phyloP scores from a whole-genome alignment of 163 green algal species.

The Scenedesmus sp. region DNA sequence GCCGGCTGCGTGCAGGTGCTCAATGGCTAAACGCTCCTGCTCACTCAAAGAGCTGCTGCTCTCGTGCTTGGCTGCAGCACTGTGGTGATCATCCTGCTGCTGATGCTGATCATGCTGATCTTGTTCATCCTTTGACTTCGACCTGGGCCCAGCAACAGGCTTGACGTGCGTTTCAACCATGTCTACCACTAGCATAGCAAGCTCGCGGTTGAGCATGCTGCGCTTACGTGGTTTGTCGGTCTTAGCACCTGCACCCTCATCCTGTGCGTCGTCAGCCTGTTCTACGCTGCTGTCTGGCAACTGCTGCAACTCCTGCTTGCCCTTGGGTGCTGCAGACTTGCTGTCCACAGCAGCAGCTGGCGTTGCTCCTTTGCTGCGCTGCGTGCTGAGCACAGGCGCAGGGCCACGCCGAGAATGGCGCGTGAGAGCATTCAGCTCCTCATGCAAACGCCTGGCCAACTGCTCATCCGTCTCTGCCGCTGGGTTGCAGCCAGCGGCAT shows the following conservation, averaged over 20 bases:
- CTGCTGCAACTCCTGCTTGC: constrained; percentile 27
- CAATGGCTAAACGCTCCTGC: constrained; percentile 47
- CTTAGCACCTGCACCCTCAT: neutral
- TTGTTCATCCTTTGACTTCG: constrained; percentile 1
- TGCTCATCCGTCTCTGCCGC: constrained; percentile 63
- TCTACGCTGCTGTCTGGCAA: neutral
- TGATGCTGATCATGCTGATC: neutral
- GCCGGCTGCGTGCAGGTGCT: constrained; percentile 50
- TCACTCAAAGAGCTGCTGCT: constrained; percentile 54
- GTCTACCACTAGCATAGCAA: constrained; percentile 39
- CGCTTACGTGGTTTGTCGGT: constrained; percentile 33
- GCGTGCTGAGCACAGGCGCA: neutral
- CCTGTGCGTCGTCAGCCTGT: neutral
- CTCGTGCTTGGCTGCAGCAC: constrained; percentile 39
- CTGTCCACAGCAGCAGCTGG: neutral
- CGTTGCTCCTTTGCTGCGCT: neutral
- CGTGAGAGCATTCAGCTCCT: constrained; percentile 73
- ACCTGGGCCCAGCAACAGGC: neutral
- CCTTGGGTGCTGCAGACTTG: neutral
- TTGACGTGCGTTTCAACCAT: constrained; percentile 45
- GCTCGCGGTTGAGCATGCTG: constrained; percentile 46
- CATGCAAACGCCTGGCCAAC: constrained; percentile 73
- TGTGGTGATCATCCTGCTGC: constrained; percentile 10
- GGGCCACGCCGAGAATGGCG: constrained; percentile 27
- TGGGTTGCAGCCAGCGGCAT: neutral